Evolutionary conservation across 2,329 filamentous ascomycete species (phyloP).

Genomic region (Trichophyton mentagrophytes): DNA sequence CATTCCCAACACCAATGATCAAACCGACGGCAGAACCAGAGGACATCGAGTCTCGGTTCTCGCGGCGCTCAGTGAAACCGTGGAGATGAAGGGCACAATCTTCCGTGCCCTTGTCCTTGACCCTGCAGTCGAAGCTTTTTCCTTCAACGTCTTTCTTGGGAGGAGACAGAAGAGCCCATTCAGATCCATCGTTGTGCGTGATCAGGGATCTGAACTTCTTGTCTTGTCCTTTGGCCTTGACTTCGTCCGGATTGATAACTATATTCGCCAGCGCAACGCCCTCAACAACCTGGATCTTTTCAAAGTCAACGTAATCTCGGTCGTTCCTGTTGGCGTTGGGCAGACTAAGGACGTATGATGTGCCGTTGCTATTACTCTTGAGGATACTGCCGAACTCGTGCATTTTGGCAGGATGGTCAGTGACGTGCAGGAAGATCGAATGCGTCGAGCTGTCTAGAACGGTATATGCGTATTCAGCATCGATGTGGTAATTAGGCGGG

Average conservation of each 20-base stretch:
- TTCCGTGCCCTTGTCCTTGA: slow-evolving; percentile 38
- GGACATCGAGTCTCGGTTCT: slow-evolving; percentile 74
- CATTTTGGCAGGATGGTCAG: slow-evolving; percentile 52
- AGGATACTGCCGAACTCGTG: slow-evolving; percentile 73
- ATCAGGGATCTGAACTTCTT: slow-evolving; percentile 86
- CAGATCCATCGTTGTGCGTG: slow-evolving; percentile 87
- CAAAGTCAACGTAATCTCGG: slow-evolving; percentile 76
- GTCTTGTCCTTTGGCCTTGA: slow-evolving; percentile 46
- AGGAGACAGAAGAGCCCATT: slow-evolving; percentile 68
- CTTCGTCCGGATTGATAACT: slow-evolving; percentile 59
- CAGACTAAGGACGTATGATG: slow-evolving; percentile 78
- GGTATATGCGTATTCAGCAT: slow-evolving; percentile 73
- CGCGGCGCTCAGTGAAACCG: slow-evolving; percentile 79
- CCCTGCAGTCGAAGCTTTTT: slow-evolving; percentile 57
- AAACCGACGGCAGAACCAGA: slow-evolving; percentile 78
- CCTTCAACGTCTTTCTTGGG: slow-evolving; percentile 57
- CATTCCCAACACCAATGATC: slow-evolving; percentile 85
- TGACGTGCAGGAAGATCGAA: slow-evolving; percentile 86
- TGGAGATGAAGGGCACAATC: slow-evolving; percentile 85
- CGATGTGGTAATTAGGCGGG: slow-evolving; percentile 68
- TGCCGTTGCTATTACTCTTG: slow-evolving; percentile 98
- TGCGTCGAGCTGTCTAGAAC: slow-evolving; percentile 91
- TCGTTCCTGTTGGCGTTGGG: slow-evolving; percentile 68
- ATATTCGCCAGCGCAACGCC: slow-evolving; percentile 80
- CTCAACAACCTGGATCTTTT: slow-evolving; percentile 86